These are phyloP conservation scores for Nicotiana obtusifolia DNA, from an alignment of 257 asterid species.

Conservation along the genomic window DNA sequence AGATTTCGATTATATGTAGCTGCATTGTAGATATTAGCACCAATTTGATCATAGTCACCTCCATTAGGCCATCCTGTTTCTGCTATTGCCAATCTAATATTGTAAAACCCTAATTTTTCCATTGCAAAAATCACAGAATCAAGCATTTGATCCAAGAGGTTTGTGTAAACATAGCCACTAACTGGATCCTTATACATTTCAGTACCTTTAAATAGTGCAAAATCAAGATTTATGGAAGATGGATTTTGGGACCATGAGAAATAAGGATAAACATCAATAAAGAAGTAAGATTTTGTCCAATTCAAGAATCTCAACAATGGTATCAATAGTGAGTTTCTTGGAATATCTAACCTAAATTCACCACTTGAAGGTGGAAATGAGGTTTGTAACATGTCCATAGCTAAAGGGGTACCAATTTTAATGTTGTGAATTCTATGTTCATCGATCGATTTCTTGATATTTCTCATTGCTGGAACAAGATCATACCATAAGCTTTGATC, in stretches of 20 bases:
- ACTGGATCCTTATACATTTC: conserved; percentile 28
- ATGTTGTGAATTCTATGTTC: conserved; percentile 46
- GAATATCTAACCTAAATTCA: conserved; percentile 42
- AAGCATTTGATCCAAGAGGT: conserved; percentile 68
- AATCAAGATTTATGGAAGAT: conserved; percentile 31
- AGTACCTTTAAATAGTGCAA: conserved; percentile 40
- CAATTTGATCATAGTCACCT: conserved; percentile 65
- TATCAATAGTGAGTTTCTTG: conserved; percentile 26
- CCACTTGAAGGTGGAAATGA: conserved; percentile 71
- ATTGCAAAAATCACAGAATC: conserved; percentile 58
- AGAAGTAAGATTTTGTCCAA: conserved; percentile 43
- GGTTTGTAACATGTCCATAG: conserved; percentile 56
- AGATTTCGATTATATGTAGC: conserved; percentile 54
- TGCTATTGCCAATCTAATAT: conserved; percentile 35
- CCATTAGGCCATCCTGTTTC: conserved; percentile 88
- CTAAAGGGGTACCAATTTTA: conserved; percentile 63
- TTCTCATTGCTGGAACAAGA: conserved; percentile 66
- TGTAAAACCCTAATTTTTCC: conserved; percentile 40
- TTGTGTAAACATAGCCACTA: conserved; percentile 48
- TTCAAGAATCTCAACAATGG: conserved; percentile 47
- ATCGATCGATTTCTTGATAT: conserved; percentile 32
- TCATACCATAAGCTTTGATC: conserved; percentile 31
- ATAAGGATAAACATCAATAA: conserved; percentile 57
- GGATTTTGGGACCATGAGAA: conserved; percentile 54
- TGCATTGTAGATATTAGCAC: conserved; percentile 61